phyloP scores from a whole-genome alignment of 176 grass and related monocot species.

The Carex scoparia region DNA sequence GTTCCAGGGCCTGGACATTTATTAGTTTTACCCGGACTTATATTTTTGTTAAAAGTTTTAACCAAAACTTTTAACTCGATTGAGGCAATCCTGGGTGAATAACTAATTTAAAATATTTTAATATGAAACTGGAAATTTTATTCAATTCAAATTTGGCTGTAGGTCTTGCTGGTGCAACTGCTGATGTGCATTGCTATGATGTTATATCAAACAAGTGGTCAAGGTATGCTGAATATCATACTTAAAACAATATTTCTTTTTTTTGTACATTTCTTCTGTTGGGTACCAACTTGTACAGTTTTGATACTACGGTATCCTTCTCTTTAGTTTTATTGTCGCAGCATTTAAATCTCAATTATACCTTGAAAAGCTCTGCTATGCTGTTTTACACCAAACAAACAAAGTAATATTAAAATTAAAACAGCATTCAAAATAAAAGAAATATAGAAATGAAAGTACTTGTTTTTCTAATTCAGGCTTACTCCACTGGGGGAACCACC shows the following conservation, averaged over 20 bases:
- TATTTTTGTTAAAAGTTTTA: not conserved
- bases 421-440: not conserved
- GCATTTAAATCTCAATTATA: not conserved
- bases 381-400: not conserved
- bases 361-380: not conserved
- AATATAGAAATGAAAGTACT: not conserved
- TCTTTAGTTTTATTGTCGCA: not conserved
- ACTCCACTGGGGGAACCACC: conserved; percentile 94
- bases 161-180: conserved; percentile 96
- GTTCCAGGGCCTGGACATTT: not conserved
- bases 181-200: conserved; percentile 98
- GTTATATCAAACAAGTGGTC: conserved; percentile 92
- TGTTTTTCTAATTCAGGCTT: conserved; percentile 45
- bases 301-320: conserved; percentile 23
- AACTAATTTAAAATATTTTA: not conserved
- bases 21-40: not conserved
- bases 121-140: not conserved
- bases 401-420: not conserved
- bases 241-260: conserved; percentile 23
- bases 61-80: not conserved
- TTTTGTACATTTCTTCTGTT: conserved; percentile 18
- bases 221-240: conserved; percentile 50
- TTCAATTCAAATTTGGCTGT: conserved; percentile 32
- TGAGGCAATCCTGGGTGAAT: not conserved
- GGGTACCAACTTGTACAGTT: conserved; percentile 10